Conservation (phyloP, 495 filamentous ascomycete species). For the Tetracladium marchalianum region DNA sequence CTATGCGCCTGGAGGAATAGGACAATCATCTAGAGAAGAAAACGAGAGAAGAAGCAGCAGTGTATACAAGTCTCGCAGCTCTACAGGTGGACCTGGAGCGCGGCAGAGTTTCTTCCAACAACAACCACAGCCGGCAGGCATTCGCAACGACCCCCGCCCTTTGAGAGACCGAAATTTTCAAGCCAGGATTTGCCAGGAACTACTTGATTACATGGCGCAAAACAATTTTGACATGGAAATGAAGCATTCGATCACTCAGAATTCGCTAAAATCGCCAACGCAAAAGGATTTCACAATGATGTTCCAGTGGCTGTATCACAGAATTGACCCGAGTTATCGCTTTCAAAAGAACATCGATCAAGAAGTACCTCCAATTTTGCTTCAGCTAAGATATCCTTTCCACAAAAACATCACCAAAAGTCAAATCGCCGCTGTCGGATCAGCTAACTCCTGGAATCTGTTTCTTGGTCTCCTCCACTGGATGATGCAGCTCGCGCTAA, state of each 20-base stretch:
- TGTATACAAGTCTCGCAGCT: slow-evolving; percentile 61
- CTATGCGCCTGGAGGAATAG: slow-evolving; percentile 51
- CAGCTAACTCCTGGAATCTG: slow-evolving; percentile 80
- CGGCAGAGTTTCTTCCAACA: slow-evolving; percentile 91
- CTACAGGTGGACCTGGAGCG: slow-evolving; percentile 44
- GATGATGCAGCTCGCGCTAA: slow-evolving; percentile 94
- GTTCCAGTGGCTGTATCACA: slow-evolving; percentile 95
- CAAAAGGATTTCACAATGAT: slow-evolving; percentile 96
- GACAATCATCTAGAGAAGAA: slow-evolving; percentile 37
- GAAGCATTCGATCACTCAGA: slow-evolving; percentile 80
- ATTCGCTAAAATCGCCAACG: slow-evolving; percentile 84
- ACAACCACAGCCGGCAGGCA: slow-evolving; percentile 64
- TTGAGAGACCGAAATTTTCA: slow-evolving; percentile 74
- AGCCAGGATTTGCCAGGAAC: slow-evolving; percentile 71
- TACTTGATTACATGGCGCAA: slow-evolving; percentile 81
- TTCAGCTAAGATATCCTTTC: slow-evolving; percentile 89
- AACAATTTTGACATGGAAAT: slow-evolving; percentile 96
- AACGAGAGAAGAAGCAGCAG: slow-evolving; percentile 67
- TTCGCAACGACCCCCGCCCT: slow-evolving; percentile 81
- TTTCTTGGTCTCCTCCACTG: slow-evolving; percentile 93
- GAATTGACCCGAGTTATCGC: slow-evolving; percentile 84
- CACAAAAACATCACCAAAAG: slow-evolving; percentile 91
- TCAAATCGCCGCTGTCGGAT: slow-evolving; percentile 86
- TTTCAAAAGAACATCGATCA: slow-evolving; percentile 89
- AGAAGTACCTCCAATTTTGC: slow-evolving; percentile 83